A percentile compares a stretch with the other conserved stretches of the same genome.
Conservation (phyloP, 192 early-diverging fungal species). For the Dispira simplex region DNA sequence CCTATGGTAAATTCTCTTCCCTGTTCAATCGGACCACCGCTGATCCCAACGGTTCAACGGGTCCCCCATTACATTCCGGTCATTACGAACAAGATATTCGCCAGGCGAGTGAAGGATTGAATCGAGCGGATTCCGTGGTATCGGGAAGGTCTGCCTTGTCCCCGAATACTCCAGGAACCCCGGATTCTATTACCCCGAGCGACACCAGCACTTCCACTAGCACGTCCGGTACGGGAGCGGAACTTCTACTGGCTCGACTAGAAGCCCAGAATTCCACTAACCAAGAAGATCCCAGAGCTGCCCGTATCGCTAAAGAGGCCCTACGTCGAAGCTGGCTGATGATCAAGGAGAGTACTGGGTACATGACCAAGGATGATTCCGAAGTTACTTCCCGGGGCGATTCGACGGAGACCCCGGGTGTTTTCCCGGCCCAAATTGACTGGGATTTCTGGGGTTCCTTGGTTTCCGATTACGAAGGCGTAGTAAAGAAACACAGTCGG, state of each 20-base stretch:
- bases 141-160: not conserved
- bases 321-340: slow-evolving; percentile 13
- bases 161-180: not conserved
- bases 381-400: not conserved
- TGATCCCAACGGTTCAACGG: not conserved
- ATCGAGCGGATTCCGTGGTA: not conserved
- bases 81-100: slow-evolving; percentile 1
- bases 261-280: slow-evolving; percentile 52
- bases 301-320: slow-evolving; percentile 27
- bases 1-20: slow-evolving; percentile 6
- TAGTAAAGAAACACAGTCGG: slow-evolving; percentile 60
- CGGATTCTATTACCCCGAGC: not conserved
- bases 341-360: slow-evolving; percentile 4
- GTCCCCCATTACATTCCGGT: not conserved
- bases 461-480: slow-evolving; percentile 74
- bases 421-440: slow-evolving; percentile 32
- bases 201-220: not conserved
- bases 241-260: slow-evolving; percentile 41
- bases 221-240: slow-evolving; percentile 12
- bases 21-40: not conserved
- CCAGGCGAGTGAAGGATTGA: not conserved
- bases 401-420: slow-evolving; percentile 25
- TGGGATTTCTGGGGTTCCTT: slow-evolving; percentile 94
- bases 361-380: not conserved
- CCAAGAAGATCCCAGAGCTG: slow-evolving; percentile 34